Conservation (phyloP, 1,284 basidiomycete species). For the Trichosporon sp. region DNA sequence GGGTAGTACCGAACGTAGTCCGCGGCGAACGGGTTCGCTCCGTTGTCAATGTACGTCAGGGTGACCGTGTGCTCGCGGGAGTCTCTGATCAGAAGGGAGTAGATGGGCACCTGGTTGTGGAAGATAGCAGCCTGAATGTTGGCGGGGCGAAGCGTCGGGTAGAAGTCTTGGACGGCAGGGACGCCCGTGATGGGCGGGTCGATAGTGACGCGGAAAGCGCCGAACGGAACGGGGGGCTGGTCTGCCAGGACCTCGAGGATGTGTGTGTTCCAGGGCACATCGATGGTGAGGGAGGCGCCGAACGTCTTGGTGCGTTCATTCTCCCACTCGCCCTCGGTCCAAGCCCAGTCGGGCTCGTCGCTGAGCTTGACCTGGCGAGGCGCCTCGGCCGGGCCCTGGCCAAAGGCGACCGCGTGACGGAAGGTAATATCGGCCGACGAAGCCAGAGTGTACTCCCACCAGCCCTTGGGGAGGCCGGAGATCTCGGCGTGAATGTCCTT, state of each 20-base stretch:
- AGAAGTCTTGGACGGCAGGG: neutral
- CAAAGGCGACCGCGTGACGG: neutral
- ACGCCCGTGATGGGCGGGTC: neutral
- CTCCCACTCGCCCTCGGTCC: neutral
- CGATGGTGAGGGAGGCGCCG: neutral
- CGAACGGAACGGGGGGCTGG: neutral
- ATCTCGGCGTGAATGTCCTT: neutral
- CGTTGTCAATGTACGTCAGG: neutral
- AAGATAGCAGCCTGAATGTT: neutral
- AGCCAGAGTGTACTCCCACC: neutral
- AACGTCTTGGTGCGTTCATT: neutral
- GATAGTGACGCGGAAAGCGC: neutral
- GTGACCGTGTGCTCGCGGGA: neutral
- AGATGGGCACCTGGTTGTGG: neutral
- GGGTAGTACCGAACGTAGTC: neutral
- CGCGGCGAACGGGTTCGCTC: neutral
- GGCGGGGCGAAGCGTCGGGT: neutral
- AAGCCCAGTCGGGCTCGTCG: no score
- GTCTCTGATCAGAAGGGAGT: neutral
- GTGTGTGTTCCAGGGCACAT: neutral
- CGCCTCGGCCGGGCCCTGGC: neutral
- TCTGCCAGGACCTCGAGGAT: neutral
- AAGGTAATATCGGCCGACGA: neutral
- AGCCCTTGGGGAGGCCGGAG: neutral
- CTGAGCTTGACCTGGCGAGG: neutral